Evolutionary conservation across 1,284 basidiomycete genomes (phyloP), one percentile per base, ranked within the genome.

Genomic region (Boletus smithii): DNA sequence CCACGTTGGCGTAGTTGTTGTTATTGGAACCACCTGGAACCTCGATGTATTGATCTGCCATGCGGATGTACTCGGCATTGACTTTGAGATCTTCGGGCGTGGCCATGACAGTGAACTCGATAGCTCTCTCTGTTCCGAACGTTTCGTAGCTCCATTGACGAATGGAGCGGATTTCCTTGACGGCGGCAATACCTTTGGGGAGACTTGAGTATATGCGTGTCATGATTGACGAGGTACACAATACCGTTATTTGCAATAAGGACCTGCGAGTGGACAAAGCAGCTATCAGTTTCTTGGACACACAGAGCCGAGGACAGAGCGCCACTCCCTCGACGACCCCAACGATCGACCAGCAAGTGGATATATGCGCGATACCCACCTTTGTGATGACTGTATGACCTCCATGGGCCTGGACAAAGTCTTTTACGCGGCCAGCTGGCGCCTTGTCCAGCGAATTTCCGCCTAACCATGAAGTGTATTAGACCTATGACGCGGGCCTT

Each of bases 91-190:
- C 97, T 69, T 99, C 97, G 24, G 97, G 97, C 4, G 97, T 99
- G 42, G 97, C 95, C 97, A 99, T 99, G 54, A 98, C 97, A 37
- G 93, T 95, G 75, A 99, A 99, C 69, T 99, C 94, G 72, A 99
- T 83, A 48, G 90, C 91, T 56, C 92, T 88, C 68, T 99, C 97
- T 46, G 85, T 85, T 52, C 97, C 97, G 70, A 99, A 99, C 0
- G 95, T 97, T 73, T 99, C 97, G 74, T 99, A 99, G 59, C 92
- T 94, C 97, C 97, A 99, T 83, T 98, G 95, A 55, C 97, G 83
- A 61, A 99, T 90, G 41, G 97, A 99, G 47, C 97, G 86, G 63
- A 99, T 99, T 72, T 99, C 95, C 72, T 99, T 99, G 44, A 99
- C 97, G 49, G 95, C 97, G 42, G 95, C 97, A 64, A 99, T 99